These are phyloP conservation scores for Termitomyces sp. DNA, from an alignment of 1,284 basidiomycete species.

Conservation along the genomic window DNA sequence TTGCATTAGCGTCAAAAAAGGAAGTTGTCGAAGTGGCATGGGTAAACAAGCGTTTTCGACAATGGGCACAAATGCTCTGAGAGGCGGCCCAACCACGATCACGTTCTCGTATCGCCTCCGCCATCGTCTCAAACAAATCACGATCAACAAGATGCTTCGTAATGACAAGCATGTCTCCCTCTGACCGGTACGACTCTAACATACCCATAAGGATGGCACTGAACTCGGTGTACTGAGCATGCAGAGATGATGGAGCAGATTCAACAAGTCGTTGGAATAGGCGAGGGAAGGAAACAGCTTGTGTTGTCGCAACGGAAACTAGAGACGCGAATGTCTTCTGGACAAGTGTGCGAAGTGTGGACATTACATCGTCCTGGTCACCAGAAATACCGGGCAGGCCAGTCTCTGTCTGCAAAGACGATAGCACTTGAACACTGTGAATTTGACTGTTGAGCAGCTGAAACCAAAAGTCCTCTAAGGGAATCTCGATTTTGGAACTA, in stretches of 20 bases:
- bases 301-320: constrained; percentile 78
- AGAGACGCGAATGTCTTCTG: constrained; percentile 84
- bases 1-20: constrained; percentile 16
- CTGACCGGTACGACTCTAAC: constrained; percentile 89
- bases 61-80: constrained; percentile 40
- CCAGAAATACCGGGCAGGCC: constrained; percentile 1
- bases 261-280: constrained; percentile 89
- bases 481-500: constrained; percentile 37
- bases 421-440: constrained; percentile 69
- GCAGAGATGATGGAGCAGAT: constrained; percentile 47
- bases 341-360: constrained; percentile 66
- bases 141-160: constrained; percentile 80
- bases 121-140: constrained; percentile 77
- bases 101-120: constrained; percentile 46
- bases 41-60: constrained; percentile 37
- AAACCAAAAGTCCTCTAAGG: constrained; percentile 89
- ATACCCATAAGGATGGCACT: constrained; percentile 87
- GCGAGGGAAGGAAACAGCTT: constrained; percentile 84
- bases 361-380: constrained; percentile 32
- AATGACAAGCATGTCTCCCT: constrained; percentile 88
- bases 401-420: constrained; percentile 24
- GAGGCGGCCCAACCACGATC: constrained; percentile 48
- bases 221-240: constrained; percentile 87
- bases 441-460: constrained; percentile 79
- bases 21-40: background rate